These are phyloP conservation scores for Sideroxylon spinosum DNA, from an alignment of 179 eudicot species.

Conservation along the genomic window DNA sequence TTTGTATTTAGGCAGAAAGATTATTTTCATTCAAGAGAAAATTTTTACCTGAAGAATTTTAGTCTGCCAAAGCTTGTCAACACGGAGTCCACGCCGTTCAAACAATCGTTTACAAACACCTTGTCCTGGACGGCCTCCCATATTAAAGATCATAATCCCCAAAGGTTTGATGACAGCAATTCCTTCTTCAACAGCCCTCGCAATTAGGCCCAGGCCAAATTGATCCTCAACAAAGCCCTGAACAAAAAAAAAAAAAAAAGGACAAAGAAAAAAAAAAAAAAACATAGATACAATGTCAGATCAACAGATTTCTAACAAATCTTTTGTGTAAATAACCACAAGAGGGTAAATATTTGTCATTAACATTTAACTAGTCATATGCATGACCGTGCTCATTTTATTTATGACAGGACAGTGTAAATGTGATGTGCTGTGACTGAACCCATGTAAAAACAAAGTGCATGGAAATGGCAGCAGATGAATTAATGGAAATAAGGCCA, in stretches of 20 bases:
- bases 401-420: neutral
- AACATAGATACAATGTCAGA: neutral
- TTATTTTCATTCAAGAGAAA: neutral
- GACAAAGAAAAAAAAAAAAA: constrained; percentile 1
- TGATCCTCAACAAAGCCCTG: constrained; percentile 99
- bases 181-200: constrained; percentile 98
- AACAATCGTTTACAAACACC: constrained; percentile 93
- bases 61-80: constrained; percentile 93
- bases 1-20: neutral
- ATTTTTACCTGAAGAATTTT: constrained; percentile 76
- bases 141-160: constrained; percentile 92
- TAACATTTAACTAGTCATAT: neutral
- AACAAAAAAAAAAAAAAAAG: constrained; percentile 9
- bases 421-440: neutral
- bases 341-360: neutral
- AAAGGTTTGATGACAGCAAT: constrained; percentile 88
- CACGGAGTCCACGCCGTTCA: constrained; percentile 89
- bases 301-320: neutral
- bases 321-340: too few species aligned
- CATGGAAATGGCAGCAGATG: neutral
- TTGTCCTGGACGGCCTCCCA: constrained; percentile 99
- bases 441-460: neutral
- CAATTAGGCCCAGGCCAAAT: constrained; percentile 93
- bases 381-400: neutral
- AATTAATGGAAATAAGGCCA: neutral